These are phyloP conservation scores for Leishmania tarentolae DNA, from an alignment of 208 protist genomes.

Conservation along the genomic window DNA sequence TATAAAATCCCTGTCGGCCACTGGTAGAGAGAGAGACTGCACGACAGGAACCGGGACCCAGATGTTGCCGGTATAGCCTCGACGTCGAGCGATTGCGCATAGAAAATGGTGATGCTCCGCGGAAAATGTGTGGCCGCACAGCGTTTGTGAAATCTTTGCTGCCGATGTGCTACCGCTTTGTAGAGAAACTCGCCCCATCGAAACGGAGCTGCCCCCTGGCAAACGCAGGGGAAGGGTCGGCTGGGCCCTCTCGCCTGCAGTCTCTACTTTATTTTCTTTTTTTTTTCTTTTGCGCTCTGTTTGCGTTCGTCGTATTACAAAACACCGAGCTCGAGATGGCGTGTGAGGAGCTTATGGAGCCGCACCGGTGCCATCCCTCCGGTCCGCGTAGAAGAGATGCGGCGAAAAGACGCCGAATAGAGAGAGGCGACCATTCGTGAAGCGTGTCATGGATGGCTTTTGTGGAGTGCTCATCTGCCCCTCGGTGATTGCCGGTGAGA, in stretches of 20 bases:
- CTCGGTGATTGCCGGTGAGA: not conserved
- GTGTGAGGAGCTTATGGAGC: not conserved
- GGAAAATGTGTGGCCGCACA: constrained; percentile 48
- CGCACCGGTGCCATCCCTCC: not conserved
- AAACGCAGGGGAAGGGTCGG: not conserved
- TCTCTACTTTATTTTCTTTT: not conserved
- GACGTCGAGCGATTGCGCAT: constrained; percentile 30
- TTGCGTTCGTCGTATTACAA: not conserved
- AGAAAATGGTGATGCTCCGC: constrained; percentile 37
- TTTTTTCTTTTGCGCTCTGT: not conserved
- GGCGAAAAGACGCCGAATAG: not conserved
- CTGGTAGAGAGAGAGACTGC: constrained; percentile 28
- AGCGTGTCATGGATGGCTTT: not conserved
- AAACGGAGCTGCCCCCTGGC: not conserved
- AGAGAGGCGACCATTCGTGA: not conserved
- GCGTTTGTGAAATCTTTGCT: constrained; percentile 14
- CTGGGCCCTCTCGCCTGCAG: not conserved
- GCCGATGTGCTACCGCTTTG: not conserved
- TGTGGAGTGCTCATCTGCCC: not conserved
- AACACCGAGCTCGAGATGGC: not conserved
- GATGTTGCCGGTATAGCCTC: constrained; percentile 27
- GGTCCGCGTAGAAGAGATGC: not conserved
- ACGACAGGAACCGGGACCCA: constrained; percentile 55
- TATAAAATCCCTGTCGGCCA: not conserved
- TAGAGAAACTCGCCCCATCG: not conserved